Conservation (phyloP, 1,284 basidiomycete species). For the Tylopilus sp. region DNA sequence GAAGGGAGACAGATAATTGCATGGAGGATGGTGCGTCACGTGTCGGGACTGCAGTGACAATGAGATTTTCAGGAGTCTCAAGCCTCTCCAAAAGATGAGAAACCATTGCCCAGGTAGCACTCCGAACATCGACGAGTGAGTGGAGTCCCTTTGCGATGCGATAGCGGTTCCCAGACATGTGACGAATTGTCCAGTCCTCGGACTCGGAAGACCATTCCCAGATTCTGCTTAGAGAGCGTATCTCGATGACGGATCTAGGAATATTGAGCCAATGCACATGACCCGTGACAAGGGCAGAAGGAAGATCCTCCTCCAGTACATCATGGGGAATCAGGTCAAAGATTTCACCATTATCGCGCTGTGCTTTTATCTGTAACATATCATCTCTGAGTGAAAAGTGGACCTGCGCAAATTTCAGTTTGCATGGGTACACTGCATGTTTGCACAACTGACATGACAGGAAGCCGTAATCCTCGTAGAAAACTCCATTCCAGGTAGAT, state of each 20-base stretch:
- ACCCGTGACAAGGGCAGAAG: conserved; percentile 43
- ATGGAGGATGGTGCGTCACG: too few species aligned
- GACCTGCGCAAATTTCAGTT: conserved; percentile 30
- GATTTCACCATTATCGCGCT: not conserved
- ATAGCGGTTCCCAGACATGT: too few species aligned
- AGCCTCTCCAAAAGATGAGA: conserved; percentile 40
- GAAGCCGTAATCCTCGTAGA: too few species aligned
- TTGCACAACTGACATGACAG: too few species aligned
- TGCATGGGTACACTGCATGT: too few species aligned
- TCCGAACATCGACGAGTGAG: conserved; percentile 44
- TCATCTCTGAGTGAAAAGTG: conserved; percentile 38
- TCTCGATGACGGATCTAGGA: conserved; percentile 43
- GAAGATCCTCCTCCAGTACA: conserved; percentile 50
- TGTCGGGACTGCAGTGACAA: conserved; percentile 24
- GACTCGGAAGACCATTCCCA: conserved; percentile 30
- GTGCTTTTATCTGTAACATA: conserved; percentile 7
- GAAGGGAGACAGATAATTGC: conserved; percentile 49
- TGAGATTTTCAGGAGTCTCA: conserved; percentile 45
- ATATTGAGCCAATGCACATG: conserved; percentile 53
- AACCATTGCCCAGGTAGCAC: conserved; percentile 46
- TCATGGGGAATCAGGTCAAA: conserved; percentile 51
- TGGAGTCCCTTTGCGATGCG: too few species aligned
- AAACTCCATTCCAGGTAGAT: too few species aligned
- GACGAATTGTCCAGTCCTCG: too few species aligned
- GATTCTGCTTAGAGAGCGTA: conserved; percentile 43